Base-by-base conservation (phyloP, 2,329 filamentous ascomycete species). In the Calonectria ilicicola region DNA sequence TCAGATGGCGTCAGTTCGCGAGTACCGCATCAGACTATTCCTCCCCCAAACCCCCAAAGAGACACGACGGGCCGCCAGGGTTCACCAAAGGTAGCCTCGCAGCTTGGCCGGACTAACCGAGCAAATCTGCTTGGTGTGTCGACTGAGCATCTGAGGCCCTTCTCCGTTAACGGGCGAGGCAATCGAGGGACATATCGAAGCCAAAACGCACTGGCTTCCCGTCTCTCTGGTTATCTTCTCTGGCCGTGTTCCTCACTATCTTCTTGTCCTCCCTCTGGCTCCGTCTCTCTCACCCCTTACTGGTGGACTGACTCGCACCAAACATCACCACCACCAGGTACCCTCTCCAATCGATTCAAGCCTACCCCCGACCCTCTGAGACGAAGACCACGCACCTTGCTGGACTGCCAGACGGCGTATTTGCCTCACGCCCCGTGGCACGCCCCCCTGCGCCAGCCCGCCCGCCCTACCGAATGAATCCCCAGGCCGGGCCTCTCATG, bases 401-500 rank as follows among this genome's bases (percentile, higher is more conserved):
- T 66, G 42, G 51, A 40, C 62, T 51, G 40, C 51, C 46, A 46
- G 42, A 65, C 47, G 67, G 67, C 60, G 29, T 62, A 62, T 58
- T 64, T 53, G 60, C 66, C 51, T 63, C 62, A 60, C 63, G 27
- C 46, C 46, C 69, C 69, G 53, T 58, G 56, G 21, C 29, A 53
- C 46, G 53, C 23, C 58, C 70, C 60, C 70, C 60, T 65, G 69
- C 63, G 64, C 58, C 67, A 63, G 42, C 15, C 67, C 46, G 46
- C 67, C 60, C 49, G 63, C 47, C 40, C 72, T 69, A 66, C 72
- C 72, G 75, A 71, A 82, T 86, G 82, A 79, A 79, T 81, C 72
- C 78, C 74, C 81, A 80, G 80, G 79, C 80, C 72, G 79, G 76
- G 77, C 81, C 78, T 77, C 79, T 80, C 73, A 76, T 76, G 76